Percentiles rank a stretch among this genome's conserved stretches.
Evolutionary conservation across 495 filamentous ascomycete genomes (phyloP).

Genomic region (Neurospora sp.): DNA sequence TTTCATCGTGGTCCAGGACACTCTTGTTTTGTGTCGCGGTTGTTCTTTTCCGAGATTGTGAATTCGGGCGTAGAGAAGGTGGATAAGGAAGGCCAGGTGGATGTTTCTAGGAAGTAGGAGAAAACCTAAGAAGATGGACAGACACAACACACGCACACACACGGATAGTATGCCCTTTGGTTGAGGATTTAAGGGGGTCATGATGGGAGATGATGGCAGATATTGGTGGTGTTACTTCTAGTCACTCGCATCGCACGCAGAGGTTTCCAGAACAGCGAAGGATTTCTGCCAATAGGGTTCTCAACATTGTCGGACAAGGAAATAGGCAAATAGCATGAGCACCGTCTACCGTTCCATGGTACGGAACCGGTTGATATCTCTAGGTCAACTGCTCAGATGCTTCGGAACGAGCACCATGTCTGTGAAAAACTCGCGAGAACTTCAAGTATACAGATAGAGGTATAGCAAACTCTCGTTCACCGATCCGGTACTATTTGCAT

Average conservation of each 20-base stretch:
- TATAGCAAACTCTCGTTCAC: too few relatives aligned
- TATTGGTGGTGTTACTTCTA: background rate
- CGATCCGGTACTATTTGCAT: too few relatives aligned
- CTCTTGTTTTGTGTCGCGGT: background rate
- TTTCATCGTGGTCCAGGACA: background rate
- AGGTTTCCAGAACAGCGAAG: background rate
- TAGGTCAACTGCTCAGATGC: background rate
- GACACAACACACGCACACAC: background rate
- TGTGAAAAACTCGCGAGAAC: too few relatives aligned
- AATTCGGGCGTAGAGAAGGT: background rate
- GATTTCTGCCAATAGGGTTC: background rate
- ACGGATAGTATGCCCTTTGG: background rate
- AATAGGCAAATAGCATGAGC: background rate
- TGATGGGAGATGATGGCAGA: background rate
- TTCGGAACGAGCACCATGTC: background rate
- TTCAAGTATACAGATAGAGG: too few relatives aligned
- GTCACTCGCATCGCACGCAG: background rate
- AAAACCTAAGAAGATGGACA: background rate
- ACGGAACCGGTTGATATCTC: background rate
- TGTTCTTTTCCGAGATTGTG: background rate
- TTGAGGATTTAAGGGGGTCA: background rate
- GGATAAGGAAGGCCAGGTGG: background rate
- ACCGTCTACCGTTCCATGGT: background rate
- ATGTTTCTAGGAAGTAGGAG: background rate
- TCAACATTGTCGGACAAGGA: background rate